These are phyloP conservation scores for Staphylotrichum tortipilum DNA, from an alignment of 495 filamentous ascomycete species.

Conservation along the genomic window DNA sequence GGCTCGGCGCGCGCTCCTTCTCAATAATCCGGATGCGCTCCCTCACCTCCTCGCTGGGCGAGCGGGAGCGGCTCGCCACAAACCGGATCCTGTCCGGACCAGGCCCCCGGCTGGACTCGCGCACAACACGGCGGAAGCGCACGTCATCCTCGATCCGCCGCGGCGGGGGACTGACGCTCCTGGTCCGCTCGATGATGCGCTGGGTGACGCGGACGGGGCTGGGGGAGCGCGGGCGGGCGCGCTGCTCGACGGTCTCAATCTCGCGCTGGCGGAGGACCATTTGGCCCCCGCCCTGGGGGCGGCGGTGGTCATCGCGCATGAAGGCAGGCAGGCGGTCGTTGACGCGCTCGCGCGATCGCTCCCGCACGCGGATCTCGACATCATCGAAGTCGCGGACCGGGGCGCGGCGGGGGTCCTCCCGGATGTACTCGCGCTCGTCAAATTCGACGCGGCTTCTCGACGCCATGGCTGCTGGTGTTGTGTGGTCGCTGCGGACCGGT, in stretches of 20 bases:
- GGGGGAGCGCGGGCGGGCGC: constrained; percentile 32
- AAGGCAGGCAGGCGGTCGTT: constrained; percentile 34
- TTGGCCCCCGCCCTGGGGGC: constrained; percentile 29
- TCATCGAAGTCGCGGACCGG: constrained; percentile 31
- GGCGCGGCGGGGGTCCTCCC: constrained; percentile 26
- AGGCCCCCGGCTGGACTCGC: constrained; percentile 23
- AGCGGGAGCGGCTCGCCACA: constrained; percentile 35
- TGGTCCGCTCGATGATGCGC: constrained; percentile 22
- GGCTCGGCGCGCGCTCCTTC: constrained; percentile 33
- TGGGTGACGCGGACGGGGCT: constrained; percentile 35
- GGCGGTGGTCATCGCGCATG: constrained; percentile 31
- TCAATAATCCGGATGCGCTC: constrained; percentile 38
- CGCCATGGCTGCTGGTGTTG: constrained; percentile 21
- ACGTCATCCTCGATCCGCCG: constrained; percentile 22
- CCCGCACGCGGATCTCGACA: constrained; percentile 28
- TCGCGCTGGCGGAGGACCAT: constrained; percentile 39
- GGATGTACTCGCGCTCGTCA: constrained; percentile 34
- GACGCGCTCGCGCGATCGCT: constrained; percentile 28
- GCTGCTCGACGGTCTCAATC: constrained; percentile 36
- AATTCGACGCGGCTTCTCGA: constrained; percentile 31
- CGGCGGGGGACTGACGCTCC: constrained; percentile 27
- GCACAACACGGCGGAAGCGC: constrained; percentile 20
- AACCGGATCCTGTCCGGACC: constrained; percentile 29
- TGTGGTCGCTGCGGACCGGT: constrained; percentile 2
- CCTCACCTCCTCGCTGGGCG: constrained; percentile 33